phyloP scores from a whole-genome alignment of 768 basidiomycete species.

The Mycena maculata region DNA sequence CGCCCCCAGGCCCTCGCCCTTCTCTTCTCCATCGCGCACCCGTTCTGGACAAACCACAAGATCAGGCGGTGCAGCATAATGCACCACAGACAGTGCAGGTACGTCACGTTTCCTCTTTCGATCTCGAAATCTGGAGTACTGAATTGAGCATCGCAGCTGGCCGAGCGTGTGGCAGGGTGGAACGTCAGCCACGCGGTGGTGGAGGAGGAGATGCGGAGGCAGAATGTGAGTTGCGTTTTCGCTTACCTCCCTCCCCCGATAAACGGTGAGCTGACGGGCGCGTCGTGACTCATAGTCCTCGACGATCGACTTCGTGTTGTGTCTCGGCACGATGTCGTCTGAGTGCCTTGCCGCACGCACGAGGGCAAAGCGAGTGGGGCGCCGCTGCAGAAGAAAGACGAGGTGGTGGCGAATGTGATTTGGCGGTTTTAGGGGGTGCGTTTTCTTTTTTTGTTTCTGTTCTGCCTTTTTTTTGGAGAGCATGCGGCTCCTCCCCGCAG shows the following conservation, averaged over 20 bases:
- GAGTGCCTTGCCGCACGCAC: slow-evolving; percentile 88
- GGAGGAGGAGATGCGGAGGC: slow-evolving; percentile 94
- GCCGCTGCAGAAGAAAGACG: slow-evolving; percentile 96
- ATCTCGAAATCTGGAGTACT: too few relatives aligned
- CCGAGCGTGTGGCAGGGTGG: slow-evolving; percentile 91
- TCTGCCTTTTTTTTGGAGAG: too few relatives aligned
- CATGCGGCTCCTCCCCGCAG: too few relatives aligned
- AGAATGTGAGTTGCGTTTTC: slow-evolving; percentile 96
- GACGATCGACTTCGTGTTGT: slow-evolving; percentile 96
- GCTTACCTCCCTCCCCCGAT: too few relatives aligned
- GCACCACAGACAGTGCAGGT: slow-evolving; percentile 79
- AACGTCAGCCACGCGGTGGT: slow-evolving; percentile 86
- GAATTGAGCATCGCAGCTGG: slow-evolving; percentile 59
- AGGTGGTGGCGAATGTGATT: slow-evolving; percentile 96
- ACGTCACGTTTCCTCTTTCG: background rate
- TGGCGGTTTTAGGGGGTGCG: slow-evolving; percentile 99
- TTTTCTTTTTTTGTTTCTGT: too few relatives aligned
- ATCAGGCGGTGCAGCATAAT: slow-evolving; percentile 79
- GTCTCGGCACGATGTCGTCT: slow-evolving; percentile 88
- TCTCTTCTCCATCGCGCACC: slow-evolving; percentile 81
- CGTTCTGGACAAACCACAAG: slow-evolving; percentile 83
- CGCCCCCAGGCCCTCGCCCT: slow-evolving; percentile 67
- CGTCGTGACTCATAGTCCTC: slow-evolving; percentile 85
- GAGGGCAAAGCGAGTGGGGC: slow-evolving; percentile 67
- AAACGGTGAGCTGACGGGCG: too few relatives aligned